Evolutionary conservation across 148 eudicot species (phyloP), one percentile per base, ranked within the genome.

Genomic region (Camellia japonica): DNA sequence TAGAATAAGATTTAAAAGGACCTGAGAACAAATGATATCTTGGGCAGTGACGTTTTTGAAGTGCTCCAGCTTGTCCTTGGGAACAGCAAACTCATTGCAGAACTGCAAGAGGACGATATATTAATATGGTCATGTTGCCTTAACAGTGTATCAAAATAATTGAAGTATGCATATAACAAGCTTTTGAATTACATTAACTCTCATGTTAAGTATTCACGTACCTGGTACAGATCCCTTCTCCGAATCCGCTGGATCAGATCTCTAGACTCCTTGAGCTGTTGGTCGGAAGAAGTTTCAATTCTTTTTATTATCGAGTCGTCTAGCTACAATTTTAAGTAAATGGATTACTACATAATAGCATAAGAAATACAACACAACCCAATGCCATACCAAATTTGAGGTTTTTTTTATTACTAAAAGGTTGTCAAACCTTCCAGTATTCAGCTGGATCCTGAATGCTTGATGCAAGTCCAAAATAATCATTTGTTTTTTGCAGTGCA

Each of bases 51-150:
- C 84, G 15, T 81, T 70, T 78, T 86, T 81, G 83, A 88, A 88
- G 76, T 83, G 83, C 70, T 88, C 94, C 72, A 91, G 84, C 23
- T 73, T 77, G 19, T 89, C 90, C 81, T 82, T 91, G 12, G 94
- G 94, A 80, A 91, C 92, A 84, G 88, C 63, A 82, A 91, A 85
- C 77, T 89, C 94, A 58, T 91, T 91, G 90, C 94, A 89, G 87
- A 82, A 91, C 94, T 91, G 81, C 60, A 13, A 68, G 30, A 78
- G 12, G 51, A 78, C 5, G 16, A 30, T 3, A 42, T 19, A 43
- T 13, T 4, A 13, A 56, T 16, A 59, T 1, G 3, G 18, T 38
- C 74, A 49, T 49, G 52, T 49, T 49, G 5, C 52, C 42, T 42
- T 62, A 38, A 49, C 52, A 74, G 20, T 8, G n/a, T 30, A 38